Evolutionary conservation across 2,329 filamentous ascomycete genomes (phyloP).

Genomic region (Talaromyces sp.): DNA sequence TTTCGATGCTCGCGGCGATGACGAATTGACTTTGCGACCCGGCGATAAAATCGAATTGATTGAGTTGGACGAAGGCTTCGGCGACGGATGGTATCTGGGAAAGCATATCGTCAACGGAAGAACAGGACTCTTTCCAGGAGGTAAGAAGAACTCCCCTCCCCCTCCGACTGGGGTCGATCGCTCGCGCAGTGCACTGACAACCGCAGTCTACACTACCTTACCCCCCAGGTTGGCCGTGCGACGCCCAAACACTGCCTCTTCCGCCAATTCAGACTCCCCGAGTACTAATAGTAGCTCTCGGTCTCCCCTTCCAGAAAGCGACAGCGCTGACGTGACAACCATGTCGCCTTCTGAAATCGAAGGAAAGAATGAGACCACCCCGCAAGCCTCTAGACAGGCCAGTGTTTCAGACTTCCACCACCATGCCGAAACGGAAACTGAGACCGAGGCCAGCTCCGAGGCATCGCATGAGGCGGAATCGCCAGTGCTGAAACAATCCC

Average conservation of each 20-base stretch:
- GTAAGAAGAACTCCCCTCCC: conserved; percentile 23
- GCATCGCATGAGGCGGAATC: conserved; percentile 11
- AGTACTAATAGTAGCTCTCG: not conserved
- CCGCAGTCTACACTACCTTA: conserved; percentile 21
- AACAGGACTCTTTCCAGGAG: conserved; percentile 45
- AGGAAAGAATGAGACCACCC: conserved; percentile 31
- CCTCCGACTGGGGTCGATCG: not conserved
- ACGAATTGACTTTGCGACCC: conserved; percentile 84
- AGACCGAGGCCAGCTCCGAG: not conserved
- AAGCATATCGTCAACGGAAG: conserved; percentile 37
- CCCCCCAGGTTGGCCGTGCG: conserved; percentile 21
- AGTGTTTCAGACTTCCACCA: conserved; percentile 26
- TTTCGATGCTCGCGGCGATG: conserved; percentile 83
- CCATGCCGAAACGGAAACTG: conserved; percentile 13
- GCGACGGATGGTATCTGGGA: conserved; percentile 62
- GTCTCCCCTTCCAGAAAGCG: not conserved
- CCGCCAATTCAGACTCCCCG: conserved; percentile 11
- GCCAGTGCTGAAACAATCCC: conserved; percentile 19
- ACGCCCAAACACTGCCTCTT: conserved; percentile 14
- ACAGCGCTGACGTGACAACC: not conserved
- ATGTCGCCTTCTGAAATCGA: conserved; percentile 5
- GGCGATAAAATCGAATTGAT: conserved; percentile 61
- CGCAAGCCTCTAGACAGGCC: conserved; percentile 35
- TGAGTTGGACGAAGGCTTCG: conserved; percentile 62
- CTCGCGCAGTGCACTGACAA: conserved; percentile 3